A percentile compares a stretch with the other conserved stretches of the same genome.
phyloP scores from a whole-genome alignment of 345 rosid genomes.

The Laguncularia racemosa region DNA sequence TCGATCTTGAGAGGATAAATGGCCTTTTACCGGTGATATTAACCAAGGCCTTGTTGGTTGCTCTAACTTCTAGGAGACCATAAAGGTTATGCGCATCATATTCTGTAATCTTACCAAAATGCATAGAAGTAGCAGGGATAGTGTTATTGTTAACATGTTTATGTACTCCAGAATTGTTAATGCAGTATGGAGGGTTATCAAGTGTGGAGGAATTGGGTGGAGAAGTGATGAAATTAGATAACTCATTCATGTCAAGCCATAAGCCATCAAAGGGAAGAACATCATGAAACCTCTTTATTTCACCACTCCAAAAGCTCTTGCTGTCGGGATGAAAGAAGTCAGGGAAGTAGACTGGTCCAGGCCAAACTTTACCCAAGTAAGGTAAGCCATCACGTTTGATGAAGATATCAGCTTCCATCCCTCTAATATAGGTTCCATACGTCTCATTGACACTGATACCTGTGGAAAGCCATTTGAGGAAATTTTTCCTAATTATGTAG shows the following conservation, averaged over 20 bases:
- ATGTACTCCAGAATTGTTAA: conserved; percentile 38
- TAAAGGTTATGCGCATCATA: conserved; percentile 67
- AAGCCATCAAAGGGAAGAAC: conserved; percentile 52
- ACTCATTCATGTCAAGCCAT: conserved; percentile 84
- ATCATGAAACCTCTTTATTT: conserved; percentile 44
- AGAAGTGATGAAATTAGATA: conserved; percentile 53
- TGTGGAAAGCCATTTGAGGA: conserved; percentile 11
- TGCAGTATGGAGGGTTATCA: conserved; percentile 66
- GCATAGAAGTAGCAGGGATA: conserved; percentile 44
- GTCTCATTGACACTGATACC: conserved; percentile 48
- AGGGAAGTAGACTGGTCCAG: conserved; percentile 58
- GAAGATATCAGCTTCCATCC: conserved; percentile 51
- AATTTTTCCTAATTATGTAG: too few species aligned
- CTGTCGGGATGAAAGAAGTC: conserved; percentile 53
- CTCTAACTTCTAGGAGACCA: conserved; percentile 54
- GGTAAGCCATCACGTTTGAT: conserved; percentile 48
- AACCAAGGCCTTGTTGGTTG: conserved; percentile 46
- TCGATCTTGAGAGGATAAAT: conserved; percentile 63
- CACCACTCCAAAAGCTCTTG: conserved; percentile 42
- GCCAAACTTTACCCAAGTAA: conserved; percentile 67
- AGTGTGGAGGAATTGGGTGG: conserved; percentile 33
- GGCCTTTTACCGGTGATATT: conserved; percentile 49
- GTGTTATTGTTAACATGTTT: conserved; percentile 32
- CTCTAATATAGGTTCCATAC: conserved; percentile 49
- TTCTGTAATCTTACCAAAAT: conserved; percentile 48